Evolutionary conservation across 2,329 filamentous ascomycete species (phyloP).

Genomic region (Xylaria sp.): DNA sequence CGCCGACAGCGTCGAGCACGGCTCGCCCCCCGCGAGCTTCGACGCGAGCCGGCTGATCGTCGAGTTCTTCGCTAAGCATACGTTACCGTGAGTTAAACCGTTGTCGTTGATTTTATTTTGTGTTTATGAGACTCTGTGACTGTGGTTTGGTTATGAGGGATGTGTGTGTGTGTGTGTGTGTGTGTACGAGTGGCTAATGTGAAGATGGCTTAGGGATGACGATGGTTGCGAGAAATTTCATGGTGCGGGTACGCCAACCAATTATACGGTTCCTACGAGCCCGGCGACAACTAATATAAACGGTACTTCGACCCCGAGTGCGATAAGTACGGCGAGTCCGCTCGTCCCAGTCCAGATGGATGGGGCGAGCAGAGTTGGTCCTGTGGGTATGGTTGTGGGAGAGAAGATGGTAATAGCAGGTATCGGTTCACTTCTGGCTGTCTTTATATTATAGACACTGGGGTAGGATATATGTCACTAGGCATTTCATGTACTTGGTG

Average conservation of each 20-base stretch:
- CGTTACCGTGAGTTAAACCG: slow-evolving; percentile 2
- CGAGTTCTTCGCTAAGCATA: slow-evolving; percentile 21
- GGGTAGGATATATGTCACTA: background rate
- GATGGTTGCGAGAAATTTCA: background rate
- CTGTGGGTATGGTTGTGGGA: background rate
- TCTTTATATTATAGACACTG: no score
- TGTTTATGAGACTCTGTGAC: no score
- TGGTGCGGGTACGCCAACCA: background rate
- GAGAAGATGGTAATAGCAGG: background rate
- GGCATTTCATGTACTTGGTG: no score
- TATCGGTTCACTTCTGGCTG: background rate
- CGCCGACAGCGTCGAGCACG: slow-evolving; percentile 15
- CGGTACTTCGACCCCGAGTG: no score
- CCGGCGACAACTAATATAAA: no score
- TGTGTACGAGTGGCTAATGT: background rate
- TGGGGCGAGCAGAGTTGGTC: background rate
- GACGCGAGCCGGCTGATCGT: slow-evolving; percentile 27
- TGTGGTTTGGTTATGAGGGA: background rate
- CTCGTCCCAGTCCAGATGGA: background rate
- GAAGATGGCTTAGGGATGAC: background rate
- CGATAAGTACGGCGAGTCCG: background rate
- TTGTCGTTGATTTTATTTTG: background rate
- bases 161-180: background rate
- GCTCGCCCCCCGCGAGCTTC: slow-evolving; percentile 20
- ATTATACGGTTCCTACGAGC: background rate